Conservation (phyloP, 1,139 yeast genomes). For the Scheffersomyces segobiensis region DNA sequence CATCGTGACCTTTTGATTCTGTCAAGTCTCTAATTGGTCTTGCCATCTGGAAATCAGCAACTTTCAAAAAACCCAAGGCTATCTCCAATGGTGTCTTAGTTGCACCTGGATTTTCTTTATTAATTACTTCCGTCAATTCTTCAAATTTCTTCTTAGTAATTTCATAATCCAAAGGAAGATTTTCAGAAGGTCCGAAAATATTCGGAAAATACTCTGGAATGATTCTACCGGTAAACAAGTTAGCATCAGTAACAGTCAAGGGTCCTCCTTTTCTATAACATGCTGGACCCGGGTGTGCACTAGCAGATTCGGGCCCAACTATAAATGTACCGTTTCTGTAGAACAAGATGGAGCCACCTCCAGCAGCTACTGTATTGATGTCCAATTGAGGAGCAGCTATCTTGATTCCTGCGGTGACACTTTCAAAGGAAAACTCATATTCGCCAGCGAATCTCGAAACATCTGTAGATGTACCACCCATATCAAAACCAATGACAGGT, state of each 20-base stretch:
- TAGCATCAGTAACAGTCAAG: conserved; percentile 57
- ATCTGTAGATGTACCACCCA: conserved; percentile 65
- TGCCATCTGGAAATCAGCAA: conserved; percentile 23
- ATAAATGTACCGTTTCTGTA: conserved; percentile 52
- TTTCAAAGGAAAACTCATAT: conserved; percentile 52
- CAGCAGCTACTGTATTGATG: conserved; percentile 61
- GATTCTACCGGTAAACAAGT: conserved; percentile 51
- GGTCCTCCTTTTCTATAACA: conserved; percentile 61
- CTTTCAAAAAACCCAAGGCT: conserved; percentile 22
- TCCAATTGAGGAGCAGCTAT: conserved; percentile 59
- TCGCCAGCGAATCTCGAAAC: conserved; percentile 49
- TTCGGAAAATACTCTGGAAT: conserved; percentile 52
- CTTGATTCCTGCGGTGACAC: conserved; percentile 54
- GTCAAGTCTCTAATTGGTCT: conserved; percentile 22
- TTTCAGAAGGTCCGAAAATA: conserved; percentile 54
- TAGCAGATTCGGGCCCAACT: conserved; percentile 59
- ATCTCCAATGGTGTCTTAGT: conserved; percentile 24
- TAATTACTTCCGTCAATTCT: conserved; percentile 40
- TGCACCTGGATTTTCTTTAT: conserved; percentile 31
- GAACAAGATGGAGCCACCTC: conserved; percentile 54
- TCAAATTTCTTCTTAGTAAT: conserved; percentile 38
- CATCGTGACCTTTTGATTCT: conserved; percentile 23
- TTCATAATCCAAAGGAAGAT: conserved; percentile 47
- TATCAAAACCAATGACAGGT: conserved; percentile 57
- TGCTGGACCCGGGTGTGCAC: conserved; percentile 62